A percentile compares a stretch with the other conserved stretches of the same genome.
Conservation (phyloP, 2,329 filamentous ascomycete species). For the Penicillium aurantiogriseum region DNA sequence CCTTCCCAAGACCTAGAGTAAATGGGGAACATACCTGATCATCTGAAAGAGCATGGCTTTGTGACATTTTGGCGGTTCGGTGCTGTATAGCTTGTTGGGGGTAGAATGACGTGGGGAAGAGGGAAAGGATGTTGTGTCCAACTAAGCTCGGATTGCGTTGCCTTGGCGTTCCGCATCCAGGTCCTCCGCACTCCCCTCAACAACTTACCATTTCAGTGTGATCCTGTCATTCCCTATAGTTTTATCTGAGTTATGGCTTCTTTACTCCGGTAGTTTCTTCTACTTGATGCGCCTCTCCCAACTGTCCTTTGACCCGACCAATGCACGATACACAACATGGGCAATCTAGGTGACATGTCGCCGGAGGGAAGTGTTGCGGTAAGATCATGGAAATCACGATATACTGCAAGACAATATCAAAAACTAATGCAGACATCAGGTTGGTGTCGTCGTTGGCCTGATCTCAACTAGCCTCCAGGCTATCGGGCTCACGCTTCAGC, state of each 20-base stretch:
- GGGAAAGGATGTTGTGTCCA: constrained; percentile 23
- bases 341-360: constrained; percentile 71
- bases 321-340: constrained; percentile 55
- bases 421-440: constrained; percentile 50
- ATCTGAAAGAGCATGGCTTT: constrained; percentile 92
- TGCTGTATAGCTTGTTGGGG: constrained; percentile 13
- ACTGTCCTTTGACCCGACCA: constrained; percentile 46
- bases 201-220: constrained; percentile 6
- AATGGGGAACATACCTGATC: constrained; percentile 68
- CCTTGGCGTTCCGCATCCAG: constrained; percentile 26
- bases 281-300: constrained; percentile 8
- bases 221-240: constrained; percentile 7
- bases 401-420: not conserved
- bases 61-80: constrained; percentile 70
- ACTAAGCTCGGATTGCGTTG: constrained; percentile 23
- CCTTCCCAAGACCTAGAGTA: not conserved
- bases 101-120: constrained; percentile 23
- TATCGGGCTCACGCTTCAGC: constrained; percentile 89
- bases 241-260: constrained; percentile 19
- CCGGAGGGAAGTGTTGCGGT: constrained; percentile 75
- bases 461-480: constrained; percentile 93
- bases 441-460: constrained; percentile 90
- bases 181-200: constrained; percentile 11
- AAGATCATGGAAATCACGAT: constrained; percentile 35
- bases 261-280: constrained; percentile 18